Base-by-base conservation (phyloP, 2,329 filamentous ascomycete genomes). In the Trichophyton schoenleinii region DNA sequence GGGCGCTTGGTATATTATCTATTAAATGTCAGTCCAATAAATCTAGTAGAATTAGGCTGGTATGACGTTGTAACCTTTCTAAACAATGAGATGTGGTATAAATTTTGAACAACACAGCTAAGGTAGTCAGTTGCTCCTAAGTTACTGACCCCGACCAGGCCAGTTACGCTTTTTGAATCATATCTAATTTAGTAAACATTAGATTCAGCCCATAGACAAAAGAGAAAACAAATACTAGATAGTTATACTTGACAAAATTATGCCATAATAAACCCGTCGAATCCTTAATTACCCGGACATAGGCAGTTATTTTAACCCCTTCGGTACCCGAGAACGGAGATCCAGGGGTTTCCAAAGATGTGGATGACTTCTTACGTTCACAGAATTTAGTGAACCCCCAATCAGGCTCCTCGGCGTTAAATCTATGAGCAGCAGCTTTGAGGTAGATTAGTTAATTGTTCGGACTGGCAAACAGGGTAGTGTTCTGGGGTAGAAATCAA, bases 111-210 rank as follows among this genome's bases (percentile, higher is more conserved):
- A 6, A 94, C 81, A 6, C 89, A 92, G 73, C 92, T 94, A 57
- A 94, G 79, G 71, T 94, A 94, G 75, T 89, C 92, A 0, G 89
- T 94, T 57, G 94, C 94, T 65, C 94, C 94, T 74, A 97, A 94
- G 70, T 99, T 99, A 74, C 94, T 94, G 60, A 99, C 79, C 2
- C 94, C 94, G 52, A 99, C 92, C 78, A 91, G 97, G 62, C 94
- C 94, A 0, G 94, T 99, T 76, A 96, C 91, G 72, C 94, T 95
- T 78, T 97, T 99, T n/a, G 92, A 97, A 72, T 99, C 91, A 73
- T 99, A 99, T 76, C 79, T 80, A 59, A 28, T 63, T 13, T 13
- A 13, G 34, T 62, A n/a, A n/a, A 64, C 74, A 70, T 79, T 77
- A 61, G 80, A 67, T 18, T 75, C 76, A 67, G 75, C 74, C 41